phyloP scores from a whole-genome alignment of 805 yeast species.

The Priceomyces fermenticarens region DNA sequence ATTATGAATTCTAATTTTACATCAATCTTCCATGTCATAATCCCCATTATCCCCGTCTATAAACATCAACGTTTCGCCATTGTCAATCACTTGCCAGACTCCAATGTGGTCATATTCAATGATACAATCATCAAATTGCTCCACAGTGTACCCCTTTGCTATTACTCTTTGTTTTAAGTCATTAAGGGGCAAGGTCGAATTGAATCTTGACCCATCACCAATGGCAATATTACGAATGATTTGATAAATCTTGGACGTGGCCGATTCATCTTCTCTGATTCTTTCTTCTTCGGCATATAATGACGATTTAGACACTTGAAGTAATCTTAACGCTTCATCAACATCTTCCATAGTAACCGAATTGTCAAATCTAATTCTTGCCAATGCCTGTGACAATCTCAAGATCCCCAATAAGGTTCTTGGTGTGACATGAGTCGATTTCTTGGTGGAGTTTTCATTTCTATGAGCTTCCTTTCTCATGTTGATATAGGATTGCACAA shows the following conservation, averaged over 20 bases:
- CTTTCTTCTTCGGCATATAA: conserved; percentile 54
- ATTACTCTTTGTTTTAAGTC: conserved; percentile 61
- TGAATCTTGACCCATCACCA: conserved; percentile 25
- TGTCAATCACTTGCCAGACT: conserved; percentile 74
- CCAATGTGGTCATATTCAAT: conserved; percentile 67
- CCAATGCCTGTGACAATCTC: conserved; percentile 92
- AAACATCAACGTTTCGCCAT: conserved; percentile 62
- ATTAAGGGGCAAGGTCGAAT: conserved; percentile 37
- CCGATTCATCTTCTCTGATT: conserved; percentile 59
- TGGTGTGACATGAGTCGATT: conserved; percentile 92
- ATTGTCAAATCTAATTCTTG: conserved; percentile 79
- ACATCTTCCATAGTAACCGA: conserved; percentile 76
- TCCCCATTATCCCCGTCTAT: conserved; percentile 40
- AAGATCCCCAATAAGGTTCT: conserved; percentile 89
- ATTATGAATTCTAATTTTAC: no score
- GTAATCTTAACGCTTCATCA: conserved; percentile 89
- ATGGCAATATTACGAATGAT: conserved; percentile 61
- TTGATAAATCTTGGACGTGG: conserved; percentile 67
- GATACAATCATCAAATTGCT: conserved; percentile 73
- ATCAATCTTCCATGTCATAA: conserved; percentile 22
- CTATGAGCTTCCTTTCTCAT: conserved; percentile 88
- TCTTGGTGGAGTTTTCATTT: conserved; percentile 70
- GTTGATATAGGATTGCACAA: conserved; percentile 80
- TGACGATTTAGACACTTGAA: conserved; percentile 84
- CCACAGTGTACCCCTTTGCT: conserved; percentile 80